Base-by-base conservation (phyloP, 225 moss, liverwort and hornwort species). In the Neckera pumila region DNA sequence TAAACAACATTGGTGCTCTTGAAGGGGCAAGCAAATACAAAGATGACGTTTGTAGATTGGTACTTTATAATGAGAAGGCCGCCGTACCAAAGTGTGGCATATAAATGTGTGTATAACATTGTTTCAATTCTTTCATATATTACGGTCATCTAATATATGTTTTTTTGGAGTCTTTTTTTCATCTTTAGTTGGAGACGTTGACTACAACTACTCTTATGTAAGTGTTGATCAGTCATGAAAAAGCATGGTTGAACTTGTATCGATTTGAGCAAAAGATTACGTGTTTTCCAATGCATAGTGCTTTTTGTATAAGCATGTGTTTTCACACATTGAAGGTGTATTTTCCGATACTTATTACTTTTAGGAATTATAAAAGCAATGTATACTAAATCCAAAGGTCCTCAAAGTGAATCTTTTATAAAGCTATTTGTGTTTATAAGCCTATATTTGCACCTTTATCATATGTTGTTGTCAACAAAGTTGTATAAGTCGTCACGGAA, bases 1-100 rank as follows among this genome's bases (percentile, higher is more conserved):
- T 75, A 1, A 34, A 20, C 0, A 31, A 7, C 4, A 33, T 75
- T 49, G 31, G 12, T 1, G 2, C 7, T 4, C 49, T 49, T 7
- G 2, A 5, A 0, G 1, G 17, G 10, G 0, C 12, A 76, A 21
- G 0, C 3, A 5, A 51, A 51, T 0, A 76, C 7, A 51, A 21
- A 33, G 3, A 51, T 51, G 33, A 12, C 34, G 33, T 1, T 0
- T 20, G 34, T 8, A 0, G 13, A 34, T 76, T 53, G 15, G 3
- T 26, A 26, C 1, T 26, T 65, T 19, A 0, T 10, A 5, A 6
- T 18, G 17, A 17, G 3, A 45, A 30, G 30, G 10, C 3, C 0
- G 2, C 1, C 2, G 0, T 7, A 45, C 3, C 3, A 10, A 47
- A 19, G 31, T 30, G 4, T 43, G 17, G 3, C 30, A 7, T 47